These are phyloP conservation scores for Pyrenophora seminiperda DNA, from an alignment of 2,329 filamentous ascomycete species.

Conservation along the genomic window DNA sequence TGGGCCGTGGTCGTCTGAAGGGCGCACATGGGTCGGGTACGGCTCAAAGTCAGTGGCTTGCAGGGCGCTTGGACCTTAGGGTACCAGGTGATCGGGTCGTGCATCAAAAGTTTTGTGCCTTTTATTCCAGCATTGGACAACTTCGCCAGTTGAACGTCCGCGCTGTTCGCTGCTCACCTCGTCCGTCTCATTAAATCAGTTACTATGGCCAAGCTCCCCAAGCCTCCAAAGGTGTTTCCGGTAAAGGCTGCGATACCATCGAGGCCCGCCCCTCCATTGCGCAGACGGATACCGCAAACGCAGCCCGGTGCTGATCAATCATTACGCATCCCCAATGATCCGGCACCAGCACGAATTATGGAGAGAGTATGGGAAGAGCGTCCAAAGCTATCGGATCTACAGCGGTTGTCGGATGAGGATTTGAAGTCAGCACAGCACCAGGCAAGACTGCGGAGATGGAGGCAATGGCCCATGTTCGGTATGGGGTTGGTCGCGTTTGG, in stretches of 20 bases:
- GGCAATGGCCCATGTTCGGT: constrained; percentile 42
- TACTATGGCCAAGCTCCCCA: constrained; percentile 44
- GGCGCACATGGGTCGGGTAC: constrained; percentile 33
- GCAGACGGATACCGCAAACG: constrained; percentile 21
- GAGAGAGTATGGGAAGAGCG: constrained; percentile 34
- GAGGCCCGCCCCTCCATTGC: constrained; percentile 22
- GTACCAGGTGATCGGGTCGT: constrained; percentile 20
- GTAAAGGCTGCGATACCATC: constrained; percentile 28
- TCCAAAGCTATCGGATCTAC: constrained; percentile 32
- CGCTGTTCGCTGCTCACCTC: constrained; percentile 9
- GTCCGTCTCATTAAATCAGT: constrained; percentile 23
- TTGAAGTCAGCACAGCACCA: constrained; percentile 31
- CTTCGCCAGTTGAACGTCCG: constrained; percentile 24
- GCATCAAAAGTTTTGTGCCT: constrained; percentile 23
- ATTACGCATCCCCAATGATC: constrained; percentile 16
- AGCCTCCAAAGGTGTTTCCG: constrained; percentile 29
- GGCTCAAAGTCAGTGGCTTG: constrained; percentile 25
- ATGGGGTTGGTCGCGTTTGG: constrained; percentile 44
- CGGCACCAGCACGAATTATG: constrained; percentile 24
- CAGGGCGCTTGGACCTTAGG: constrained; percentile 19
- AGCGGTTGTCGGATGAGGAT: constrained; percentile 37
- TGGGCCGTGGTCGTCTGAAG: constrained; percentile 38
- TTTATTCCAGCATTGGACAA: constrained; percentile 12
- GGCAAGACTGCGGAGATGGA: constrained; percentile 36
- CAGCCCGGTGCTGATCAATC: constrained; percentile 17